phyloP scores from a whole-genome alignment of 2,329 filamentous ascomycete species.

The Arthrinium puccinioides region DNA sequence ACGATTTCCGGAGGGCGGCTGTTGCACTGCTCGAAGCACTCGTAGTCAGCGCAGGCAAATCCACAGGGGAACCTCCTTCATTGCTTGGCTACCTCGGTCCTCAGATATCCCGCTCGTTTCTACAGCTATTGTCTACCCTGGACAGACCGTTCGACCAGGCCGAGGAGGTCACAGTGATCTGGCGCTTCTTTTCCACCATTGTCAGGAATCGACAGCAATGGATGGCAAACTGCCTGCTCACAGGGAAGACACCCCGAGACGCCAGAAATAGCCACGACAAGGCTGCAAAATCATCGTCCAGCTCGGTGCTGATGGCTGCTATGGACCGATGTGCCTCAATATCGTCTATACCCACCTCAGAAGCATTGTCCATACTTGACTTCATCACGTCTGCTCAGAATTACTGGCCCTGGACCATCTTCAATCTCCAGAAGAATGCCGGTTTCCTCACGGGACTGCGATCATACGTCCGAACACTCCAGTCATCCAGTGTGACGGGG shows the following conservation, averaged over 20 bases:
- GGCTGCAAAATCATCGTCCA: conserved; percentile 37
- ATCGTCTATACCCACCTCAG: conserved; percentile 52
- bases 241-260: conserved; percentile 76
- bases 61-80: conserved; percentile 74
- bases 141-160: conserved; percentile 67
- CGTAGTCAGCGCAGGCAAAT: conserved; percentile 60
- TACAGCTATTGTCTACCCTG: conserved; percentile 69
- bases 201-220: conserved; percentile 89
- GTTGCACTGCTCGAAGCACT: conserved; percentile 66
- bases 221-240: conserved; percentile 90
- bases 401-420: conserved; percentile 92
- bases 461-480: conserved; percentile 57
- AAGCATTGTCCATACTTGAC: conserved; percentile 70
- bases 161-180: conserved; percentile 61
- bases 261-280: conserved; percentile 53
- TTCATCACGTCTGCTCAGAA: conserved; percentile 87
- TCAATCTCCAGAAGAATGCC: conserved; percentile 66
- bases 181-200: conserved; percentile 80
- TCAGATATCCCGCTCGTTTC: conserved; percentile 74
- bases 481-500: conserved; percentile 41
- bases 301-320: conserved; percentile 68
- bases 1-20: conserved; percentile 57
- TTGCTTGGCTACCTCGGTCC: conserved; percentile 85
- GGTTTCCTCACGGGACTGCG: conserved; percentile 67
- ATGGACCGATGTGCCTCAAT: conserved; percentile 64